phyloP scores from a whole-genome alignment of 768 basidiomycete species.

The Psilocybe subaeruginosa region DNA sequence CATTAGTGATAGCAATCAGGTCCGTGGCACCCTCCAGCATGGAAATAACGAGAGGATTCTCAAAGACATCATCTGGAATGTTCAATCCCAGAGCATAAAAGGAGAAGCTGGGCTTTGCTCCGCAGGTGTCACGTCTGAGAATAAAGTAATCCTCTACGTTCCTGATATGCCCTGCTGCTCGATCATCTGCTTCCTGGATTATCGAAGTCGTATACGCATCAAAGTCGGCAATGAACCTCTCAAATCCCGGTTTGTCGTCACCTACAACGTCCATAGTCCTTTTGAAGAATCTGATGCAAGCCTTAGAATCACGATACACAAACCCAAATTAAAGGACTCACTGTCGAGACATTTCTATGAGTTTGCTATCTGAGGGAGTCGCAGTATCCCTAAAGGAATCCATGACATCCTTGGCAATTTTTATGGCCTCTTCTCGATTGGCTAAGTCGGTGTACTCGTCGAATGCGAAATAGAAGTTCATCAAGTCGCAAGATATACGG shows the following conservation, averaged over 20 bases:
- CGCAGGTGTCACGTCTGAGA: constrained; percentile 44
- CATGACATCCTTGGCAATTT: constrained; percentile 37
- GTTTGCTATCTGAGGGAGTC: constrained; percentile 25
- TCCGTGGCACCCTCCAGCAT: constrained; percentile 35
- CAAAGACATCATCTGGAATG: constrained; percentile 43
- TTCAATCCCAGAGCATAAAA: constrained; percentile 39
- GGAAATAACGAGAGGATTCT: constrained; percentile 36
- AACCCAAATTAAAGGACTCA: constrained; percentile 23
- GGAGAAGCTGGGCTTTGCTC: constrained; percentile 43
- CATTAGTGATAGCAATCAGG: constrained; percentile 39
- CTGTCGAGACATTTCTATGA: constrained; percentile 42
- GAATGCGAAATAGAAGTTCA: constrained; percentile 51
- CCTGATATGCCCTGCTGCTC: constrained; percentile 33
- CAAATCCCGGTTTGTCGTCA: constrained; percentile 18
- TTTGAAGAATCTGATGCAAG: constrained; percentile 28
- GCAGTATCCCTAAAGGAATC: constrained; percentile 32
- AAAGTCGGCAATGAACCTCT: constrained; percentile 27
- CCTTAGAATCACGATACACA: constrained; percentile 8
- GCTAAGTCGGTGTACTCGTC: constrained; percentile 53
- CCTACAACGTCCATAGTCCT: constrained; percentile 18
- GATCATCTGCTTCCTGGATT: constrained; percentile 46
- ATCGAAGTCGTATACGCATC: constrained; percentile 34
- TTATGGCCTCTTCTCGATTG: constrained; percentile 29
- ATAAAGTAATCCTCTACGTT: constrained; percentile 43
- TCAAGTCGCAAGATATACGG: constrained; percentile 41